Percentiles rank a stretch among this genome's conserved stretches.
phyloP scores from a whole-genome alignment of 441 rosid genomes.

The Populus hybrid region DNA sequence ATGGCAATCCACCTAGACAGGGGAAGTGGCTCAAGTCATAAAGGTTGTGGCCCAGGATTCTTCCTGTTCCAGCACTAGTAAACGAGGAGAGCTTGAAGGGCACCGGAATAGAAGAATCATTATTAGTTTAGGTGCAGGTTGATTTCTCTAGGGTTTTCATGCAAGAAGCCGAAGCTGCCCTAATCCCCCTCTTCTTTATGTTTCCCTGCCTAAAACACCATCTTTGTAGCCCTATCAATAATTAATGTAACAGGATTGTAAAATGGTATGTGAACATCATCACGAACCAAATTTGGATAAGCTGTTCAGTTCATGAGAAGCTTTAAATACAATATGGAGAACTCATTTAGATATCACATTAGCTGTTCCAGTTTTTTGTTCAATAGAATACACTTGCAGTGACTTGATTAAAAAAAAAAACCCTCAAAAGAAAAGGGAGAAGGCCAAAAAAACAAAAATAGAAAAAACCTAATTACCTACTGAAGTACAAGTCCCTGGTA shows the following conservation, averaged over 20 bases:
- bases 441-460: not conserved
- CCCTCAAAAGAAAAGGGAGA: conserved; percentile 2
- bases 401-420: conserved; percentile 24
- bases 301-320: not conserved
- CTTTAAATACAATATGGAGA: conserved; percentile 9
- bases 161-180: not conserved
- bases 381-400: conserved; percentile 59
- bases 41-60: too few species aligned
- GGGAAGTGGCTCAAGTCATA: not conserved
- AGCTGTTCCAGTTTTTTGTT: conserved; percentile 33
- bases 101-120: too few species aligned
- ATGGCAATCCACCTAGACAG: not conserved
- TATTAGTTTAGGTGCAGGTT: too few species aligned
- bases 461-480: conserved; percentile 27
- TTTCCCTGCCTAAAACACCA: not conserved
- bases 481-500: conserved; percentile 25
- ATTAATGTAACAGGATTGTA: not conserved
- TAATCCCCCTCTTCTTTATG: not conserved
- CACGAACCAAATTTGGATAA: not conserved
- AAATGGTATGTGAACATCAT: not conserved
- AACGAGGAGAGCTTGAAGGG: too few species aligned
- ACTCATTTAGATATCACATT: conserved; percentile 29
- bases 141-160: too few species aligned
- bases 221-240: not conserved
- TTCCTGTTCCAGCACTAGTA: too few species aligned